Evolutionary conservation across 495 filamentous ascomycete species (phyloP).

Genomic region (Xylaria palmicola): DNA sequence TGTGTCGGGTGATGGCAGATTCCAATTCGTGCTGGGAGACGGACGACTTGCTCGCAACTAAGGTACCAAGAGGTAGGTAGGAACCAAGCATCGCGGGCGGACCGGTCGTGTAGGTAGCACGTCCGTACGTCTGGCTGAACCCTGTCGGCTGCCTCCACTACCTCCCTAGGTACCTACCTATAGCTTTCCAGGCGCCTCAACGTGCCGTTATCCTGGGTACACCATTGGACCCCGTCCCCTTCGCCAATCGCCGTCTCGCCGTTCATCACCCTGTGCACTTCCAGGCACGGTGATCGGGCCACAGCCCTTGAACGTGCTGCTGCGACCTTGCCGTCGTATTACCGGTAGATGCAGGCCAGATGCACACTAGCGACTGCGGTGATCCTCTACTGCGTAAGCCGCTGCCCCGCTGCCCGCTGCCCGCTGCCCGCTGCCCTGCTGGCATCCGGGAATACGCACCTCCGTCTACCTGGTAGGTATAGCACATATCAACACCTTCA

Average conservation of each 20-base stretch:
- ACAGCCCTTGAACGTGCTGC: constrained; percentile 8
- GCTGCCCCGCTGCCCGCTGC: too few species aligned
- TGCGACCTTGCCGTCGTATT: neutral
- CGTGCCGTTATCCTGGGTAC: constrained; percentile 12
- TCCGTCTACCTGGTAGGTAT: too few species aligned
- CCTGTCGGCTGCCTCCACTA: constrained; percentile 14
- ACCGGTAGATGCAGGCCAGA: neutral
- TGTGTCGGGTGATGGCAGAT: neutral
- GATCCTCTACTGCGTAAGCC: neutral
- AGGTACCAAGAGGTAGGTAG: too few species aligned
- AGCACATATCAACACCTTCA: too few species aligned
- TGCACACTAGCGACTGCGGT: neutral
- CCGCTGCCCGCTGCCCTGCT: too few species aligned
- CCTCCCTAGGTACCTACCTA: too few species aligned
- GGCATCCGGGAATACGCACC: too few species aligned
- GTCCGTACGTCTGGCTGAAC: constrained; percentile 12
- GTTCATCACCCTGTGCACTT: neutral
- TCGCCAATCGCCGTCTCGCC: neutral
- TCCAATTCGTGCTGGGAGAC: neutral
- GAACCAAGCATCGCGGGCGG: neutral
- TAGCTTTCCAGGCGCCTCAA: constrained; percentile 6
- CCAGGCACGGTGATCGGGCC: constrained; percentile 1
- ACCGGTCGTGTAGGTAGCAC: too few species aligned
- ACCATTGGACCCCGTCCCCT: constrained; percentile 4
- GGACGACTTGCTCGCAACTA: too few species aligned